Conservation (phyloP, 2,329 filamentous ascomycete genomes). For the Pseudogymnoascus sp. region DNA sequence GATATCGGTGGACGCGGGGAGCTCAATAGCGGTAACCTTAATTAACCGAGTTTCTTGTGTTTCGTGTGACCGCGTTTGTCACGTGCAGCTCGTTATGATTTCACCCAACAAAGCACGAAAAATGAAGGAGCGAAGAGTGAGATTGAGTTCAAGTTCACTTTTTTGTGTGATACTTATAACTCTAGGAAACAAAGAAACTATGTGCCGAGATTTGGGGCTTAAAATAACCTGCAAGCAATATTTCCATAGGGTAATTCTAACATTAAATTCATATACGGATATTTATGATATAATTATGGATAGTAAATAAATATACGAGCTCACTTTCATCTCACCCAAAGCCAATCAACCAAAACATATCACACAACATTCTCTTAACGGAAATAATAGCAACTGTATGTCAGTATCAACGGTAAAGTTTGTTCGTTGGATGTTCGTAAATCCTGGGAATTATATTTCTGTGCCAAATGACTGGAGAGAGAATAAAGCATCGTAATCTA, state of each 20-base stretch:
- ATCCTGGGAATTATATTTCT: constrained; percentile 1
- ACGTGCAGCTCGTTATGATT: constrained; percentile 5
- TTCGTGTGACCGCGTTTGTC: constrained; percentile 9
- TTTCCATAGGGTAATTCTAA: neutral
- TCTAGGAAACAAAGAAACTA: neutral
- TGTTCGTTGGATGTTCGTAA: neutral
- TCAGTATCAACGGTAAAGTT: neutral
- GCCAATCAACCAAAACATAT: neutral
- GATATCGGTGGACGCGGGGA: constrained; percentile 16
- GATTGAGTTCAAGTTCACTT: neutral
- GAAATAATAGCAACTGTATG: neutral
- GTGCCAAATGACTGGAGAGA: constrained; percentile 6
- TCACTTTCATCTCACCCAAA: neutral
- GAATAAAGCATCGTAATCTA: constrained; percentile 9
- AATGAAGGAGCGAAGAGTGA: neutral
- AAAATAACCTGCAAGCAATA: neutral
- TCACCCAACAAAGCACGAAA: neutral
- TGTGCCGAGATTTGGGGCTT: neutral
- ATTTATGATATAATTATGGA: neutral
- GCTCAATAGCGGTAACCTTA: constrained; percentile 5
- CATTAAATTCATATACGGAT: neutral
- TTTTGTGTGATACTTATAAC: neutral
- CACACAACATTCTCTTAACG: neutral
- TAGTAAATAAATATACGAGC: neutral
- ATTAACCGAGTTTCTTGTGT: constrained; percentile 7